Evolutionary conservation across 2,329 filamentous ascomycete genomes (phyloP), one percentile per base, ranked within the genome.

Genomic region (Trichoderma sp.): DNA sequence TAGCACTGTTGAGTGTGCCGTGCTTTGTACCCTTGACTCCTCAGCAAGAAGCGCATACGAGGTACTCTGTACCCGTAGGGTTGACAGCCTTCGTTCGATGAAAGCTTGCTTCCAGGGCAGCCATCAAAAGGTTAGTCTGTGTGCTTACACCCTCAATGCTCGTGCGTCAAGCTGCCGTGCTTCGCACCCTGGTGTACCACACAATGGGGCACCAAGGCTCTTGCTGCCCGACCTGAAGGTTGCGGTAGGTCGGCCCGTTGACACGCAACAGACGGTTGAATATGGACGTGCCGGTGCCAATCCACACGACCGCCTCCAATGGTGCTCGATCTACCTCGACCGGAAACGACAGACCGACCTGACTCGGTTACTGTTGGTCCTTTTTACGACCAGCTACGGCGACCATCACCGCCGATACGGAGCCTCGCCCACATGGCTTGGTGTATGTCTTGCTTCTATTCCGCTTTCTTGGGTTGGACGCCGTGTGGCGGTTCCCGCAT

Each of bases 371-470:
- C 43, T 43, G 52, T 48, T 56, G 43, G 52, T 63, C 50, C 52
- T 19, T 48, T 21, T 39, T 50, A 48, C 52, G 51, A 43, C 43
- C 44, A 43, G n/a, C 24, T 30, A 63, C 43, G 34, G 52, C 15
- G 41, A 57, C 14, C 30, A 44, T 44, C 55, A 34, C 61, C 24
- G 28, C 61, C 14, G 21, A 30, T 51, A 58, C 62, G 55, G 47
- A 64, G 39, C 54, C 59, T 58, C 24, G 19, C 61, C 62, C 62
- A 64, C 62, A 64, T 64, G 62, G 62, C 45, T 52, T 43, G 54
- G 54, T 30, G 62, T 43, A 64, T 64, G 62, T 64, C 62, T 64
- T 64, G 62, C 62, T 59, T 64, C 39, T 47, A 64, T 58, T 45
- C 62, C 62, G 41, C 52, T 59, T 39, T 54, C 24, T 64, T 47